These are phyloP conservation scores for Leptographium wingfieldii DNA, from an alignment of 2,329 filamentous ascomycete genomes.

Conservation along the genomic window DNA sequence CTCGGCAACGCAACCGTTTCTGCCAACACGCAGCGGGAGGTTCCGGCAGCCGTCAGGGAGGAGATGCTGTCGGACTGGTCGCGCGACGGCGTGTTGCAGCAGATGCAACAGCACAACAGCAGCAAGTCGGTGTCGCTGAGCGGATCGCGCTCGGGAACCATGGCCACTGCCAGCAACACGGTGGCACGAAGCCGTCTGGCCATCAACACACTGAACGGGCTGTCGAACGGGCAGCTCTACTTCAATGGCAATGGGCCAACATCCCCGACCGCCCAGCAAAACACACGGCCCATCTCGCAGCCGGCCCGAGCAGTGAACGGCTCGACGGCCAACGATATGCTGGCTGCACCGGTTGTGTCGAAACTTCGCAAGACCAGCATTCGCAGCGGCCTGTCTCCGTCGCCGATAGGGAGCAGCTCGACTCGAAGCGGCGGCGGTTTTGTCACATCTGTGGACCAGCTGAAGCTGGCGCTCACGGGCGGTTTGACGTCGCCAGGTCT, in stretches of 20 bases:
- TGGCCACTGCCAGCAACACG: slow-evolving; percentile 24
- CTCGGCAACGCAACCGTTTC: neutral
- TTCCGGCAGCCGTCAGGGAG: slow-evolving; percentile 57
- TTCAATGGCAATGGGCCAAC: slow-evolving; percentile 22
- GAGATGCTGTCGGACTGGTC: slow-evolving; percentile 73
- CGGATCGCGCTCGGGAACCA: slow-evolving; percentile 58
- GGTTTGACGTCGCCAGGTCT: slow-evolving; percentile 26
- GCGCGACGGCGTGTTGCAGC: slow-evolving; percentile 57
- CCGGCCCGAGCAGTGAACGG: slow-evolving; percentile 14
- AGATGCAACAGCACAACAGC: slow-evolving; percentile 44
- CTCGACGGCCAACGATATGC: slow-evolving; percentile 6
- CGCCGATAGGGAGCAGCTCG: slow-evolving; percentile 20
- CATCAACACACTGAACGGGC: slow-evolving; percentile 20
- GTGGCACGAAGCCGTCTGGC: slow-evolving; percentile 39
- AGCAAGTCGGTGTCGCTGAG: slow-evolving; percentile 63
- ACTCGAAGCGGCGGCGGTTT: slow-evolving; percentile 21
- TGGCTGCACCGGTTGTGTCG: slow-evolving; percentile 21
- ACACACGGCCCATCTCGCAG: slow-evolving; percentile 36
- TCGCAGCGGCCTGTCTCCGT: slow-evolving; percentile 36
- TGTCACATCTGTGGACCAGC: slow-evolving; percentile 49
- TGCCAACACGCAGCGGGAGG: slow-evolving; percentile 28
- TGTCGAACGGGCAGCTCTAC: slow-evolving; percentile 14
- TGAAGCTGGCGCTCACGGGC: slow-evolving; percentile 48
- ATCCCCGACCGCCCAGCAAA: slow-evolving; percentile 36
- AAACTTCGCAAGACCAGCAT: slow-evolving; percentile 42